phyloP scores from a whole-genome alignment of 257 asterid genomes.

The Salvia rosmarinus region DNA sequence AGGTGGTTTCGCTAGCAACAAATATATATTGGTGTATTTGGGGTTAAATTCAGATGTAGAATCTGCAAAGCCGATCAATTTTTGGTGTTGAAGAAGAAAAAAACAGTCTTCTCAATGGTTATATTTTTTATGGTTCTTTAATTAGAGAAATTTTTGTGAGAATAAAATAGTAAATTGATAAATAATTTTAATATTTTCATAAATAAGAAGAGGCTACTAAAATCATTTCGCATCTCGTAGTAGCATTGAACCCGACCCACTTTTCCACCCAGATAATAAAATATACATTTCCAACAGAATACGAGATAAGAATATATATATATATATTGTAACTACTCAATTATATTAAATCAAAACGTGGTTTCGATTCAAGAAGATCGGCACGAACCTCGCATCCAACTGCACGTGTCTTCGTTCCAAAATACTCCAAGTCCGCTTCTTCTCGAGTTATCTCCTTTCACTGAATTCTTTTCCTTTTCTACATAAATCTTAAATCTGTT shows the following conservation, averaged over 20 bases:
- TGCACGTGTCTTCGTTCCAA: slow-evolving; percentile 43
- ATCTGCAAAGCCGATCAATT: no score
- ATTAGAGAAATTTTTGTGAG: no score
- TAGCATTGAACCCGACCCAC: neutral
- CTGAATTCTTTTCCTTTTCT: neutral
- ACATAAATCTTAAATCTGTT: neutral
- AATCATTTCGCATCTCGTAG: neutral
- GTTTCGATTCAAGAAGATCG: slow-evolving; percentile 33
- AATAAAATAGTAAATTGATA: no score
- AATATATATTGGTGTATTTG: no score
- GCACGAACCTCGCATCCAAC: slow-evolving; percentile 36
- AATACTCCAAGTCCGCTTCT: neutral
- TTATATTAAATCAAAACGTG: neutral
- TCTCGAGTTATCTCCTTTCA: neutral
- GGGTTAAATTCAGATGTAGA: no score
- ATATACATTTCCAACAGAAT: neutral
- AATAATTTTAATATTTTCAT: no score
- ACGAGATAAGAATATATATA: no score
- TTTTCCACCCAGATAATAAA: neutral
- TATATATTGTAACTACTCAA: neutral
- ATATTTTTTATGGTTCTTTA: no score
- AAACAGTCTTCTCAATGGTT: no score
- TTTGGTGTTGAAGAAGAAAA: no score
- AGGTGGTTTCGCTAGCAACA: no score
- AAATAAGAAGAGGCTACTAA: no score